Evolutionary conservation across 2,329 filamentous ascomycete species (phyloP).

Genomic region (Ophiognomonia clavigignenti-juglandacearum): DNA sequence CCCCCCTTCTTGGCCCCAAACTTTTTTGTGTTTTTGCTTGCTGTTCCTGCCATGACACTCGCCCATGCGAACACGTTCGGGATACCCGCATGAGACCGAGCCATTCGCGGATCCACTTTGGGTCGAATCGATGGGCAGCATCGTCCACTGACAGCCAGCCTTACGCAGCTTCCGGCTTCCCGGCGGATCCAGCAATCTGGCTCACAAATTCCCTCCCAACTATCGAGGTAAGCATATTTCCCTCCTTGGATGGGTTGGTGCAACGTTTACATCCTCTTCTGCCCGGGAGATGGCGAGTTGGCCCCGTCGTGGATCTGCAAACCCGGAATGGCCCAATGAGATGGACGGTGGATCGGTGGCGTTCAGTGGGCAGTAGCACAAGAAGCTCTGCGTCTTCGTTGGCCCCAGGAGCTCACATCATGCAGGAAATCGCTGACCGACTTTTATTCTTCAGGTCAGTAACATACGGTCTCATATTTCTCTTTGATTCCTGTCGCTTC

Average conservation of each 20-base stretch:
- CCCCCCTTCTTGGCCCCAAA: constrained; percentile 18
- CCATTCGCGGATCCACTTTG: constrained; percentile 26
- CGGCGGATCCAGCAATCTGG: constrained; percentile 14
- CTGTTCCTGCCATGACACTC: constrained; percentile 27
- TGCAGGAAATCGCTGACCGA: constrained; percentile 17
- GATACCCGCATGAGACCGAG: constrained; percentile 38
- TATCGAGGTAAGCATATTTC: constrained; percentile 15
- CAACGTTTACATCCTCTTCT: constrained; percentile 5
- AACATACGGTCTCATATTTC: constrained; percentile 13
- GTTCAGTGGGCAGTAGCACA: constrained; percentile 9
- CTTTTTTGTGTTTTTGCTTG: no score
- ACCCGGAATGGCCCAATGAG: constrained; percentile 9
- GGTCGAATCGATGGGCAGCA: constrained; percentile 6
- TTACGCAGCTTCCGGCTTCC: constrained; percentile 17
- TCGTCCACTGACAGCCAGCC: constrained; percentile 19
- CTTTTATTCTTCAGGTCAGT: constrained; percentile 15
- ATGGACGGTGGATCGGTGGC: constrained; percentile 5
- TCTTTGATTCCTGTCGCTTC: constrained; percentile 12
- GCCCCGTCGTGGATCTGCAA: constrained; percentile 1
- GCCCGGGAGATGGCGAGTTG: constrained; percentile 1
- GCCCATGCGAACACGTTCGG: constrained; percentile 42
- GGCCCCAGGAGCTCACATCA: constrained; percentile 5
- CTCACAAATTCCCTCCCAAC: constrained; percentile 27
- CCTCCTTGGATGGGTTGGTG: constrained; percentile 1
- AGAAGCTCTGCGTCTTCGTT: neutral